Base-by-base conservation (phyloP, 2,329 filamentous ascomycete genomes). In the Triangularia setosa region DNA sequence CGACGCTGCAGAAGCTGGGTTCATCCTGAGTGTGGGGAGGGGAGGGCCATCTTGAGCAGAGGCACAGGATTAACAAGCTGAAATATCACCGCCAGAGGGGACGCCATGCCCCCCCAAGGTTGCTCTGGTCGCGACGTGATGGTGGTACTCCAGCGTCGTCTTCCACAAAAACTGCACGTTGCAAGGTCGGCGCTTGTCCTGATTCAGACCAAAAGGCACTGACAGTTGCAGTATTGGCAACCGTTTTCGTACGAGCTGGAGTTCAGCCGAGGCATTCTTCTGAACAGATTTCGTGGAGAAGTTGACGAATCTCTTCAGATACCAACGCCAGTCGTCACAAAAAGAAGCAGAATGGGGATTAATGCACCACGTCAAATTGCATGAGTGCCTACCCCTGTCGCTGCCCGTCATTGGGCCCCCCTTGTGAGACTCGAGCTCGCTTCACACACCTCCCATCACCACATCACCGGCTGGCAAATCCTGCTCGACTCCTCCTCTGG, bases 331-430 rank as follows among this genome's bases (percentile, higher is more conserved):
- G 30, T 64, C 44, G 58, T 44, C 23, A 57, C 28, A 53, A 57
- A 55, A 35, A 55, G 60, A 60, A 35, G 35, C n/a, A 58, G 21
- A 33, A 40, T n/a, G 28, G 44, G 21, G 9, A 30, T 27, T 57
- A 33, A 24, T 30, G 52, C 33, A 54, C 72, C 74, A 74, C 73
- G 72, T 71, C 72, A 76, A 73, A 74, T 72, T 72, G 71, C 71
- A 76, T 74, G 70, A 71, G 69, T 70, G 69, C 65, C 69, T 64
- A 63, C 62, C 72, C 73, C 69, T 74, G 72, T 73, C 64, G 60
- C 53, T 58, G 25, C 54, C 59, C 63, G 68, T 70, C 63, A 77
- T 77, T 77, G 75, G n/a, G 74, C 66, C 64, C 65, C 67, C 67
- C 63, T 66, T 67, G 67, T 70, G 67, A 73, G 71, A 71, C 68